Evolutionary conservation across 73 alveolate genomes (phyloP).

Genomic region (Tetrahymena elliotti): DNA sequence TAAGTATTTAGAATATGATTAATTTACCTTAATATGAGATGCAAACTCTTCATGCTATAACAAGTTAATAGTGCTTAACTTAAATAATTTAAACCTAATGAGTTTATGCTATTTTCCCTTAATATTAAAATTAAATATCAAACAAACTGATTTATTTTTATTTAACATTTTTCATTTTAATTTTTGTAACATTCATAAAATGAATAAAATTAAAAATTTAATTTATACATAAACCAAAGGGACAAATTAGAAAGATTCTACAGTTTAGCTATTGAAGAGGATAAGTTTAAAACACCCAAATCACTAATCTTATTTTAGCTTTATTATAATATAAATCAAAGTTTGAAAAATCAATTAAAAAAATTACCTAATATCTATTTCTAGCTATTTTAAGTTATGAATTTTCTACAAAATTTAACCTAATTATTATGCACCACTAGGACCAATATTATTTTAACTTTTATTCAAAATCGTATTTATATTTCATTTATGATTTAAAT

Average conservation of each 20-base stretch:
- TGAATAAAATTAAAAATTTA: too few species aligned
- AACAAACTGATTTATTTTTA: too few species aligned
- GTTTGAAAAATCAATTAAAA: too few species aligned
- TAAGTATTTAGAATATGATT: too few species aligned
- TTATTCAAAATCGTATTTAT: too few species aligned
- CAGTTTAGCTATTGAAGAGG: not conserved
- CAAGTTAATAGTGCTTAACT: not conserved
- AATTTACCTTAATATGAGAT: not conserved
- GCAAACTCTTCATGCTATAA: not conserved
- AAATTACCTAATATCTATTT: not conserved
- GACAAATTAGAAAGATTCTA: not conserved
- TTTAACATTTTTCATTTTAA: too few species aligned
- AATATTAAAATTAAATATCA: too few species aligned
- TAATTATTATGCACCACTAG: not conserved
- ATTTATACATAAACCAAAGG: not conserved
- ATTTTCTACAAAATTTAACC: not conserved
- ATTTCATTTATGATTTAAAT: too few species aligned
- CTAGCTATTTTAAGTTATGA: not conserved
- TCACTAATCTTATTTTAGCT: not conserved
- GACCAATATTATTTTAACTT: not conserved
- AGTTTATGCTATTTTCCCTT: not conserved
- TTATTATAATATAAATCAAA: not conserved
- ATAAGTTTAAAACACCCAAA: not conserved
- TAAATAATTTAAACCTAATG: not conserved
- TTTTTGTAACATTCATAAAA: too few species aligned